Evolutionary conservation across 2,329 filamentous ascomycete species (phyloP).

Genomic region (Pestalotiopsis sp.): DNA sequence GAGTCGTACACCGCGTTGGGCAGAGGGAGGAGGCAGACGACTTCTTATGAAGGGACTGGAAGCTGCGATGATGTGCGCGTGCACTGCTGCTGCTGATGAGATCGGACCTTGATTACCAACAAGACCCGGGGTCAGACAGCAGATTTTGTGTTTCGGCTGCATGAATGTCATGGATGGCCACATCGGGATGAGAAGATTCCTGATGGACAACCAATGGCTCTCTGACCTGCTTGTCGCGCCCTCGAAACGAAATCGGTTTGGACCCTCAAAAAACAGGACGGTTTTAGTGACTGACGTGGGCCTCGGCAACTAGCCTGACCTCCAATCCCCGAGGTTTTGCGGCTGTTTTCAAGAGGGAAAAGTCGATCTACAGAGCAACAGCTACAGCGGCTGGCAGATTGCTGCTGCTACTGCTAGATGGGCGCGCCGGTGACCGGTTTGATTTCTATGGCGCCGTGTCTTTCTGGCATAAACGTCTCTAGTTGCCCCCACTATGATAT

Average conservation of each 20-base stretch:
- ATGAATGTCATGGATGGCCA: neutral
- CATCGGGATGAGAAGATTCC: neutral
- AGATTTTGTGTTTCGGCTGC: slow-evolving; percentile 2
- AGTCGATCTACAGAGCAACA: neutral
- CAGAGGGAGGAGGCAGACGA: neutral
- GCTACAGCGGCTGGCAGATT: neutral
- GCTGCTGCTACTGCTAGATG: neutral
- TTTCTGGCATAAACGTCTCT: neutral
- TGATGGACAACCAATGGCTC: neutral
- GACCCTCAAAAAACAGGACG: neutral
- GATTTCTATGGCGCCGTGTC: too few relatives aligned
- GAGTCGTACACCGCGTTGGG: neutral
- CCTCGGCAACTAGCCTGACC: slow-evolving; percentile 1
- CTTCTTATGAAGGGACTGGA: slow-evolving; percentile 3
- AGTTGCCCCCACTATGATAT: neutral
- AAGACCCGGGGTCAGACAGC: neutral
- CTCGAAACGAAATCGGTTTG: slow-evolving; percentile 8
- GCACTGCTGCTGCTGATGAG: neutral
- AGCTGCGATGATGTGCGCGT: neutral
- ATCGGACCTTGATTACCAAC: slow-evolving; percentile 1
- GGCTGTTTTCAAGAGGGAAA: neutral
- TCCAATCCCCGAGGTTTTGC: neutral
- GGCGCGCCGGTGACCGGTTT: neutral
- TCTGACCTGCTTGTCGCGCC: neutral
- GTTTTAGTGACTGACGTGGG: neutral